A percentile compares a stretch with the other conserved stretches of the same genome.
Evolutionary conservation across 2,329 filamentous ascomycete genomes (phyloP).

Genomic region (Fusarium sp.): DNA sequence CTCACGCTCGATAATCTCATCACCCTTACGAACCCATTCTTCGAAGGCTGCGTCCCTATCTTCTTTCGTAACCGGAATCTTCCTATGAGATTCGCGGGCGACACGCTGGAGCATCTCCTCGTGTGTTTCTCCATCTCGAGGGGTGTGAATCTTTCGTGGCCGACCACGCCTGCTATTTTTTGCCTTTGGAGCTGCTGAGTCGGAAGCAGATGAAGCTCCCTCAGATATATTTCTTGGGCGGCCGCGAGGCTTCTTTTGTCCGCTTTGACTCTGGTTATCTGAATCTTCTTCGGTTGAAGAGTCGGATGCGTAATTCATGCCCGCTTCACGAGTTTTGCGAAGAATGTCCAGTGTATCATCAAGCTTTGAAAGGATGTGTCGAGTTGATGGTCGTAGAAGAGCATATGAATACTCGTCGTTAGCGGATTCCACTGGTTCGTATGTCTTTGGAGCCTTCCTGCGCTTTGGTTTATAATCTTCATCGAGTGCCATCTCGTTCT

Average conservation of each 20-base stretch:
- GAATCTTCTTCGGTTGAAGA: slow-evolving; percentile 54
- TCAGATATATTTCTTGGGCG: slow-evolving; percentile 42
- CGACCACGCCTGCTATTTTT: slow-evolving; percentile 50
- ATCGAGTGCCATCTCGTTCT: slow-evolving; percentile 23
- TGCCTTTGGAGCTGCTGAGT: slow-evolving; percentile 12
- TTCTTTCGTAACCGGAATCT: slow-evolving; percentile 42
- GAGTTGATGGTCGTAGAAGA: slow-evolving; percentile 74
- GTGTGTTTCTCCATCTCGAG: slow-evolving; percentile 58
- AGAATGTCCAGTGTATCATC: slow-evolving; percentile 77
- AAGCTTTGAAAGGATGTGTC: slow-evolving; percentile 76
- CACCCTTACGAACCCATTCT: slow-evolving; percentile 49
- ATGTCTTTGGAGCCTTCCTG: slow-evolving; percentile 37
- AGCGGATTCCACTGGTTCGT: slow-evolving; percentile 67
- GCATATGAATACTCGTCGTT: slow-evolving; percentile 76
- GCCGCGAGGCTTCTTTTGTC: slow-evolving; percentile 44
- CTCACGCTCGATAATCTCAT: slow-evolving; percentile 42
- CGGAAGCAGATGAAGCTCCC: slow-evolving; percentile 12
- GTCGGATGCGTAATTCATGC: slow-evolving; percentile 53
- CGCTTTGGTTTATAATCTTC: not conserved
- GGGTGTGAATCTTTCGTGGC: slow-evolving; percentile 54
- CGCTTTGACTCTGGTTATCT: slow-evolving; percentile 44
- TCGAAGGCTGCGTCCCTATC: slow-evolving; percentile 51
- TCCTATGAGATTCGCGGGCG: slow-evolving; percentile 56
- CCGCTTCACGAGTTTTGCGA: slow-evolving; percentile 71
- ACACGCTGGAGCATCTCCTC: slow-evolving; percentile 60